Percentiles rank a stretch among this genome's conserved stretches.
These are phyloP conservation scores for Dipteronia dyeriana DNA, from an alignment of 345 rosid genomes.

Conservation along the genomic window DNA sequence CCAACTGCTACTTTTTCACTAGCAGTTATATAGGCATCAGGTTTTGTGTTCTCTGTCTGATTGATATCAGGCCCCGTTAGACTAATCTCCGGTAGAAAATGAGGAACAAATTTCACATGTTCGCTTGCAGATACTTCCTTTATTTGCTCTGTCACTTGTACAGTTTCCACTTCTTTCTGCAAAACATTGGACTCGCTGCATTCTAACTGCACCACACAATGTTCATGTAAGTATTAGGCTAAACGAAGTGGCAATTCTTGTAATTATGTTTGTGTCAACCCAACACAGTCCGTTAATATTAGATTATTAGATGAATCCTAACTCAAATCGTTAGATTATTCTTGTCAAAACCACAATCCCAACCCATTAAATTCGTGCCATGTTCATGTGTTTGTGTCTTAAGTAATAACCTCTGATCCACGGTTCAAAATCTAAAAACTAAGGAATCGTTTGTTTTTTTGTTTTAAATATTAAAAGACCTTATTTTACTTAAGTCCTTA, in stretches of 20 bases:
- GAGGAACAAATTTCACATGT: conserved; percentile 8
- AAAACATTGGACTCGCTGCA: not conserved
- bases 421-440: no score
- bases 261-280: no score
- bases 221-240: not conserved
- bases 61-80: not conserved
- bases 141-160: conserved; percentile 20
- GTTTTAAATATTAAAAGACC: no score
- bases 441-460: not conserved
- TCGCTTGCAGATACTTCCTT: conserved; percentile 16
- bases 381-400: no score
- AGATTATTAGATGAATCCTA: no score
- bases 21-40: not conserved
- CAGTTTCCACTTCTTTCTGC: conserved; percentile 22
- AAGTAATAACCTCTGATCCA: no score
- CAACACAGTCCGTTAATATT: no score
- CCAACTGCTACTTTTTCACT: not conserved
- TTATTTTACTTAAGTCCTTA: no score
- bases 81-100: conserved; percentile 8
- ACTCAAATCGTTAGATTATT: no score
- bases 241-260: not conserved
- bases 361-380: no score
- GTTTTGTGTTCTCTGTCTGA: conserved; percentile 7
- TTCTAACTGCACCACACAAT: conserved; percentile 10
- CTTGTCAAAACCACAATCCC: no score